A percentile compares a stretch with the other conserved stretches of the same genome.
Conservation (phyloP, 140 eudicot species). For the Flaveria floridana region DNA sequence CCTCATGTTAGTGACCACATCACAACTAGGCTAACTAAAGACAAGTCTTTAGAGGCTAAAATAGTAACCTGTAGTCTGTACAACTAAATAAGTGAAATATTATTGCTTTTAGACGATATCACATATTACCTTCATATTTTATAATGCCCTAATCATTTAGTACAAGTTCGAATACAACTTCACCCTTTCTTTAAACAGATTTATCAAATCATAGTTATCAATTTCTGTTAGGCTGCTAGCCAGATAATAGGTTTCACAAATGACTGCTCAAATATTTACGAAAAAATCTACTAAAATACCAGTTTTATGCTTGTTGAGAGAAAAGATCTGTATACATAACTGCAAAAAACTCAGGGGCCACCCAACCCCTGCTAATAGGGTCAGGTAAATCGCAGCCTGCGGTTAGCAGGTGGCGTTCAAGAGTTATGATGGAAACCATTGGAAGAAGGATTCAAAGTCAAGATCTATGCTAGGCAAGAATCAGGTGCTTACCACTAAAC, state of each 20-base stretch:
- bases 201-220: not conserved
- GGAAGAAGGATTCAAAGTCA: too few relatives aligned
- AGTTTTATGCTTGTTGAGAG: too few relatives aligned
- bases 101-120: not conserved
- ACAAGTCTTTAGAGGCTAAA: not conserved
- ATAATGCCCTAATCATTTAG: not conserved
- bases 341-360: not conserved
- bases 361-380: too few relatives aligned
- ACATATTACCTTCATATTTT: not conserved
- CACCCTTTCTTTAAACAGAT: not conserved
- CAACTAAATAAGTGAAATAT: not conserved
- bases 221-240: not conserved
- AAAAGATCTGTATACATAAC: not conserved
- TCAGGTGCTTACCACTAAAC: too few relatives aligned
- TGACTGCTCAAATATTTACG: not conserved
- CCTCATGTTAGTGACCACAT: not conserved
- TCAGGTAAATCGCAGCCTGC: too few relatives aligned
- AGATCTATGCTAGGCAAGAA: too few relatives aligned
- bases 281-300: not conserved
- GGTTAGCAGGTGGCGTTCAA: too few relatives aligned
- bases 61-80: too few relatives aligned
- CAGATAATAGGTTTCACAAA: not conserved
- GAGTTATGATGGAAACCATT: too few relatives aligned
- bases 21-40: not conserved
- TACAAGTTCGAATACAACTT: not conserved